Base-by-base conservation (phyloP, 2,329 filamentous ascomycete genomes). In the Thelonectria discophora region DNA sequence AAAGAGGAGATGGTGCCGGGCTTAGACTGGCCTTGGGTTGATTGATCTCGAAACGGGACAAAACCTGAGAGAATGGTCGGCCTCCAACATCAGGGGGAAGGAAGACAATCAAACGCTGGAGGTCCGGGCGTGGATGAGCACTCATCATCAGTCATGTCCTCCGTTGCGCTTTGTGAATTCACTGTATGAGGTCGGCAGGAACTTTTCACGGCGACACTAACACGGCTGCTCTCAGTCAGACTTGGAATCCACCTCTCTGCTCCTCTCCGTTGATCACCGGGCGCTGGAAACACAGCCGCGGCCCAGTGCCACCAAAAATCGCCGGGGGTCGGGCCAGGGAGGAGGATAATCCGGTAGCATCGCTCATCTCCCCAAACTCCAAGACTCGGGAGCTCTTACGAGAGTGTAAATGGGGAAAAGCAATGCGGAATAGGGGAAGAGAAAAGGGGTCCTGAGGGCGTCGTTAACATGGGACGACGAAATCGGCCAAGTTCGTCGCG, bases 401-500 rank as follows among this genome's bases (percentile, higher is more conserved):
- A 55, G 39, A 34, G 34, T 18, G 9, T 15, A 56, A 39, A 47
- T 48, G 40, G 45, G 54, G 24, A 34, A 17, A 47, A 40, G 39
- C 39, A 51, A 55, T 43, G 34, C 11, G 40, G 51, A 60, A 45
- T 32, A 40, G 39, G 40, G 52, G 47, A 30, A 40, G 39, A 32
- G 52, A 42, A 30, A 51, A 42, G 30, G 51, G 57, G 57, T 17
- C 27, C 32, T 21, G 52, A 60, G 58, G 49, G 56, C 46, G 32
- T 55, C 55, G 47, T 60, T 47, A 56, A 52, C 30, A 60, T 60
- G 52, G 58, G 58, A 60, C 58, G 58, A 60, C 51, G 52, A 39
- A 52, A 55, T 52, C 45, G 27, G n/a, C 24, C 58, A 48, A 56
- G 32, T 55, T 52, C 47, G 30, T 55, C 32, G 47, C 42, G 39